A percentile compares a stretch with the other conserved stretches of the same genome.
These are phyloP conservation scores for Pythium pyrilobum DNA, from an alignment of 352 stramenopile species.

Conservation along the genomic window DNA sequence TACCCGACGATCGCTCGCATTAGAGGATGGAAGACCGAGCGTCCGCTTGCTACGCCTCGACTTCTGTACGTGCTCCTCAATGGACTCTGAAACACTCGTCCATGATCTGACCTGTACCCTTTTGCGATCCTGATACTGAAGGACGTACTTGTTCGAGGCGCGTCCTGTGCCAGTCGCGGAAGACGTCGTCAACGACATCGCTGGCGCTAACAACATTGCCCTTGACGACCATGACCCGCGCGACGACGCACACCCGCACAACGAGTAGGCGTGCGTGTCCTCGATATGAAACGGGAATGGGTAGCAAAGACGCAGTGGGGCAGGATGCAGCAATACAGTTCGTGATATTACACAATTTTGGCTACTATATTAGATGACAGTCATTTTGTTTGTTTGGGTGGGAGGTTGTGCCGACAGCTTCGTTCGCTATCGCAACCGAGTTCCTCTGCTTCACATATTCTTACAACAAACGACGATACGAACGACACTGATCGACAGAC, in stretches of 20 bases:
- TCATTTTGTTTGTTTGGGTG: not conserved
- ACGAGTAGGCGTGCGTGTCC: constrained; percentile 30
- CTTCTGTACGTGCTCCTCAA: constrained; percentile 64
- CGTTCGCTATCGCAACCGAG: not conserved
- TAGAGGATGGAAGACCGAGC: constrained; percentile 91
- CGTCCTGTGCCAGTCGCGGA: constrained; percentile 38
- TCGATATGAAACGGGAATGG: not conserved
- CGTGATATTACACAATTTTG: not conserved
- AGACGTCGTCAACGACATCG: constrained; percentile 61
- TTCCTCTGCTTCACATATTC: too few relatives aligned
- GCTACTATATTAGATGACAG: not conserved
- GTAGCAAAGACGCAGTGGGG: not conserved
- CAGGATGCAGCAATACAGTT: not conserved
- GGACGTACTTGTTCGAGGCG: constrained; percentile 59
- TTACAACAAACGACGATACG: not conserved
- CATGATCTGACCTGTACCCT: constrained; percentile 2
- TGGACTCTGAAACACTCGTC: not conserved
- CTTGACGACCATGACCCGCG: constrained; percentile 34
- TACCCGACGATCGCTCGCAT: constrained; percentile 96
- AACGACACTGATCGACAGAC: not conserved
- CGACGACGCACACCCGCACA: constrained; percentile 39
- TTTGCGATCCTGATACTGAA: constrained; percentile 15
- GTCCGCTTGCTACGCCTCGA: constrained; percentile 89
- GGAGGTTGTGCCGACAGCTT: not conserved
- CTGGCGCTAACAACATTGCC: constrained; percentile 27